Conservation (phyloP, 441 rosid genomes). For the Corymbia citriodora region DNA sequence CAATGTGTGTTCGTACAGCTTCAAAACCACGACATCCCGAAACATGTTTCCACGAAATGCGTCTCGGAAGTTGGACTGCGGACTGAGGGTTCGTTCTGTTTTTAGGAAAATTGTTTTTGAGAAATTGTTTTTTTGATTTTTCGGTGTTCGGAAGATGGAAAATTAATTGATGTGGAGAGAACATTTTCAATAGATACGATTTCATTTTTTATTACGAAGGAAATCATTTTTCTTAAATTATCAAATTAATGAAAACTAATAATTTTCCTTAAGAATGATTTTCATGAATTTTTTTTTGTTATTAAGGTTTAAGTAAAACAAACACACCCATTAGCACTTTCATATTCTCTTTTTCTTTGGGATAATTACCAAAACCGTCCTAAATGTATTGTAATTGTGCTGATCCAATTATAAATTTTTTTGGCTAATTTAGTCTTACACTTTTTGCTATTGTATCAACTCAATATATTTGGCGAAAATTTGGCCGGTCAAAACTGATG, state of each 20-base stretch:
- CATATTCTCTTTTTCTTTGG: not conserved
- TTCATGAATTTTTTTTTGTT: not conserved
- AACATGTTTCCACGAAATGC: not conserved
- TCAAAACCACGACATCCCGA: not conserved
- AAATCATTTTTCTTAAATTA: fast-evolving
- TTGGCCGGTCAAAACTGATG: fast-evolving
- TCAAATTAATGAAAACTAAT: not conserved
- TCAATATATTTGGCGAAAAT: too few relatives aligned
- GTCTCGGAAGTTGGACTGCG: not conserved
- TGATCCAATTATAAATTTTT: too few relatives aligned
- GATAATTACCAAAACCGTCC: too few relatives aligned
- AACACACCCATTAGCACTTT: not conserved
- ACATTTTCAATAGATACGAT: not conserved
- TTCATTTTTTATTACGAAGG: not conserved
- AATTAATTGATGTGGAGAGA: not conserved
- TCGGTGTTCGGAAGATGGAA: not conserved
- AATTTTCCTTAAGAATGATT: too few relatives aligned
- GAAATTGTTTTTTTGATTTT: not conserved
- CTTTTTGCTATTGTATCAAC: too few relatives aligned
- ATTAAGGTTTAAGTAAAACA: not conserved
- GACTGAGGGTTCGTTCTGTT: not conserved
- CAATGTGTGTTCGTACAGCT: not conserved
- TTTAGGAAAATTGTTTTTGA: not conserved
- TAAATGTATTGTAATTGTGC: too few relatives aligned
- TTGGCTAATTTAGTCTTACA: too few relatives aligned